Evolutionary conservation across 192 early-diverging fungal species (phyloP).

Genomic region (Entrophospora sp.): DNA sequence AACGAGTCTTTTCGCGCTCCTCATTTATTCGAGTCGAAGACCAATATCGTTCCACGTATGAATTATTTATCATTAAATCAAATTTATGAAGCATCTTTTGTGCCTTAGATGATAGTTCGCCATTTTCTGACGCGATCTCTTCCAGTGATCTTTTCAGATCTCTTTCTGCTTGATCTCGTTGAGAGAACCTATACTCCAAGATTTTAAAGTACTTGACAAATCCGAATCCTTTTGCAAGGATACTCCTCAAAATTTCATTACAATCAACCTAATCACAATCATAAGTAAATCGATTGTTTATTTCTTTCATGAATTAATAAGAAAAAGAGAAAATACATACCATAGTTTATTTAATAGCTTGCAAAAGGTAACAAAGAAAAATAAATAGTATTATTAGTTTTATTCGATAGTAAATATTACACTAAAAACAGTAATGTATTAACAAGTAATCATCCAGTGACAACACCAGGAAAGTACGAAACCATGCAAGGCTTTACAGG

Average conservation of each 20-base stretch:
- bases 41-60: conserved; percentile 5
- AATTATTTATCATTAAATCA: neutral
- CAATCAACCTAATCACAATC: conserved; percentile 6
- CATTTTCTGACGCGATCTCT: conserved; percentile 14
- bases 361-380: conserved; percentile 1
- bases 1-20: conserved; percentile 1
- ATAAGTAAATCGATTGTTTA: neutral
- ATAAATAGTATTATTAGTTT: neutral
- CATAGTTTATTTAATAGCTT: conserved; percentile 15
- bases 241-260: neutral
- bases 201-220: neutral
- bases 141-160: neutral
- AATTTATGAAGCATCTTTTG: neutral
- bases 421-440: conserved; percentile 7
- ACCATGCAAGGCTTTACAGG: conserved; percentile 11
- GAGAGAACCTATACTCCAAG: neutral
- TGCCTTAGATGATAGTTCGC: neutral
- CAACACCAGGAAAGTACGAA: conserved; percentile 13
- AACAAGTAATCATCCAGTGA: conserved; percentile 3
- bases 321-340: conserved; percentile 14
- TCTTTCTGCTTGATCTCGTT: neutral
- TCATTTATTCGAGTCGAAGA: neutral
- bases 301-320: neutral
- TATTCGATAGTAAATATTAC: conserved; percentile 11
- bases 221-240: neutral